Percentiles rank a stretch among this genome's conserved stretches.
Evolutionary conservation across 1,284 basidiomycete species (phyloP).

Genomic region (Neonothopanus nambi): DNA sequence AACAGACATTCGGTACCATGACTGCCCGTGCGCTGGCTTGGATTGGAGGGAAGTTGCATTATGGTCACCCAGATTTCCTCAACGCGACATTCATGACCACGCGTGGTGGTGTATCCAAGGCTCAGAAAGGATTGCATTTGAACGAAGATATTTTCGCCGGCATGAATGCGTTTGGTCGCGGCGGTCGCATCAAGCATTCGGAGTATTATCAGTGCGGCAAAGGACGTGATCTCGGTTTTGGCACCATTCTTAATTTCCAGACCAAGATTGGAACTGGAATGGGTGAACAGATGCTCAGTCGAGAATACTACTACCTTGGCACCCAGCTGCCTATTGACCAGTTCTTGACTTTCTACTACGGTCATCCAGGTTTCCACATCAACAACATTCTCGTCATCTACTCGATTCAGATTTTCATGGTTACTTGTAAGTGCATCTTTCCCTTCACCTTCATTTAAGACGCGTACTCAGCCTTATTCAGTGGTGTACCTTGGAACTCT

Average conservation of each 20-base stretch:
- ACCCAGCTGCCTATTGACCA: conserved; percentile 98
- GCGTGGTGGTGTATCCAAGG: conserved; percentile 98
- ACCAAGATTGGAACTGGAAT: conserved; percentile 99
- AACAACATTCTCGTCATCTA: conserved; percentile 99
- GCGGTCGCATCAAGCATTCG: conserved; percentile 98
- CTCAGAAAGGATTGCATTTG: conserved; percentile 97
- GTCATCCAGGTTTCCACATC: conserved; percentile 99
- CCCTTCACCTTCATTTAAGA: conserved; percentile 1
- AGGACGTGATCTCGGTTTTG: conserved; percentile 99
- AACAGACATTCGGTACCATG: conserved; percentile 99
- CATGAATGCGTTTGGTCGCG: conserved; percentile 98
- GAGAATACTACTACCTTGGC: conserved; percentile 99
- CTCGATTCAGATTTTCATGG: conserved; percentile 95
- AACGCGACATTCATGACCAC: conserved; percentile 99
- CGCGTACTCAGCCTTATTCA: conserved; percentile 28
- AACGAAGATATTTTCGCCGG: conserved; percentile 99
- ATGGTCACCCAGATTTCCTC: conserved; percentile 99
- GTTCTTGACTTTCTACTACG: conserved; percentile 99
- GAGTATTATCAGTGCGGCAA: conserved; percentile 99
- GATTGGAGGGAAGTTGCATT: conserved; percentile 99
- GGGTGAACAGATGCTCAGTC: conserved; percentile 99
- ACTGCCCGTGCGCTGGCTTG: conserved; percentile 94
- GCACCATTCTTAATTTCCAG: conserved; percentile 99
- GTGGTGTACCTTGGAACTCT: conserved; percentile 93
- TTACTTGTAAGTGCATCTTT: conserved; percentile 78